Evolutionary conservation across 148 eudicot genomes (phyloP).

Genomic region (Euryodendron excelsum): DNA sequence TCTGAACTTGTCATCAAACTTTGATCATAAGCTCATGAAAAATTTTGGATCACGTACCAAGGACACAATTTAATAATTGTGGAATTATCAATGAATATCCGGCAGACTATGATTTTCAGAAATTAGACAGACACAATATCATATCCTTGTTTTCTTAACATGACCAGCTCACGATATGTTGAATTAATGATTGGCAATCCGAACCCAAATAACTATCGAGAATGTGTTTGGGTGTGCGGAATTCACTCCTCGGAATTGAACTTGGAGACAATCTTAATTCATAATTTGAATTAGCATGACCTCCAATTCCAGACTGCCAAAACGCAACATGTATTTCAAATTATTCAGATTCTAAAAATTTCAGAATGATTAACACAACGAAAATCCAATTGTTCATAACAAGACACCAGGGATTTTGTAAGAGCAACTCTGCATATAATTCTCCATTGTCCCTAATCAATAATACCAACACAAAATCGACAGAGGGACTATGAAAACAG

Average conservation of each 20-base stretch:
- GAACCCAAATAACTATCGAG: too few relatives aligned
- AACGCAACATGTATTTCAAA: too few relatives aligned
- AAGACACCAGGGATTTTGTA: not conserved
- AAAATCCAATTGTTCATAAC: not conserved
- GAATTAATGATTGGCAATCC: too few relatives aligned
- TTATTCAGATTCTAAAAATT: too few relatives aligned
- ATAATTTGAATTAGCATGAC: too few relatives aligned
- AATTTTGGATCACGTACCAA: not conserved
- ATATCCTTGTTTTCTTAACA: not conserved
- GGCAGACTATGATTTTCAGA: not conserved
- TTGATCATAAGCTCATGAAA: not conserved
- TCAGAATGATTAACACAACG: too few relatives aligned
- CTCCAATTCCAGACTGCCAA: too few relatives aligned
- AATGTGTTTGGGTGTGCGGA: too few relatives aligned
- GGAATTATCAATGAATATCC: not conserved
- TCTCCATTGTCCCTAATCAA: not conserved
- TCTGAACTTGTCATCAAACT: too few relatives aligned
- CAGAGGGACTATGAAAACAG: not conserved
- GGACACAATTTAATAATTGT: not conserved
- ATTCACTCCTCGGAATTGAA: too few relatives aligned
- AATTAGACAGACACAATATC: not conserved
- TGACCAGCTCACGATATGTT: too few relatives aligned
- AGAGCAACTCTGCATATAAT: not conserved
- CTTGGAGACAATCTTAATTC: too few relatives aligned
- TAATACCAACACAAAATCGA: not conserved